Evolutionary conservation across 2,329 filamentous ascomycete genomes (phyloP), one percentile per base, ranked within the genome.

Genomic region (Diaporthe sp.): DNA sequence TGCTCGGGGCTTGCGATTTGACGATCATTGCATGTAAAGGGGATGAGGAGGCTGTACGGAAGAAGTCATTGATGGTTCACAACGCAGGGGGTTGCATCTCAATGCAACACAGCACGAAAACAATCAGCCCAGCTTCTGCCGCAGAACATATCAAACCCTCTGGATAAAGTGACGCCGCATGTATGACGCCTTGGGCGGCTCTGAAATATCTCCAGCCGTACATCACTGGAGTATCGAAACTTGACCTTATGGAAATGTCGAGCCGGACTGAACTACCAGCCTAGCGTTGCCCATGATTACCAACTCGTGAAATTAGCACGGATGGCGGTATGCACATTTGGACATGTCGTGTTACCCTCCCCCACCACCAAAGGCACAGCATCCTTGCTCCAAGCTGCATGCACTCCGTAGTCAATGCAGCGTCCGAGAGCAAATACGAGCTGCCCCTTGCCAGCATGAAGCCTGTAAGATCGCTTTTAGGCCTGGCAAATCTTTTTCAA

Each of bases 11-110:
- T 15, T 40, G 15, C n/a, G 1, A 40, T 54, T 68, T 54, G 47
- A 22, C 15, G 45, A 38, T 22, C n/a, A 28, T n/a, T 54, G 64
- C 64, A 68, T 40, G 30, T 54, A 68, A 40, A 68, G 47, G 47
- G 64, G 64, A 40, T 28, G 6, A 67, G 8, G 45, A 6, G 35
- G 38, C 22, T 35, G 30, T n/a, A 67, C 30, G 30, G 30, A 52
- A 68, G 45, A 54, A 45, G n/a, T 67, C 8, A 28, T 52, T 38
- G 30, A 52, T 40, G 47, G 40, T 28, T 12, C 35, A 28, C 47
- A 52, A 1, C n/a, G 2, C 30, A 52, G 25, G 35, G n/a, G 58
- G 57, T 40, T 42, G 35, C 57, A 40, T 60, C 13, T 19, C 7
- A 8, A 67, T 67, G 5, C 45, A 25, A 3, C 64, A 45, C 64